A percentile compares a stretch with the other conserved stretches of the same genome.
Conservation (phyloP, 306 rosid species). For the Gynostemma pentaphyllum region DNA sequence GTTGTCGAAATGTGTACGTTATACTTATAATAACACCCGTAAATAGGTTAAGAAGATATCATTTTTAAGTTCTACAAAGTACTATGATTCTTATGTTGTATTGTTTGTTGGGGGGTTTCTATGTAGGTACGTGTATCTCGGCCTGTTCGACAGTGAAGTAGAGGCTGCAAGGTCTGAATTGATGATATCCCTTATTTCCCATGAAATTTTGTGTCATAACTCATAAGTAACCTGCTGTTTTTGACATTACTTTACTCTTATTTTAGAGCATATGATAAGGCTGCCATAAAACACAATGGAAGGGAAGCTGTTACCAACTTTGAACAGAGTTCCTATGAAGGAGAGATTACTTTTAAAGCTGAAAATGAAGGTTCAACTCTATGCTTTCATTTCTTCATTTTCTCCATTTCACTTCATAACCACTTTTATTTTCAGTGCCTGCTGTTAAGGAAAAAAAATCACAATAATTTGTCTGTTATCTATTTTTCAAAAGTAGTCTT, state of each 20-base stretch:
- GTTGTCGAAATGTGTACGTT: too few relatives aligned
- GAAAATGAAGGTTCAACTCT: constrained; percentile 33
- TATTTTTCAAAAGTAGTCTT: too few relatives aligned
- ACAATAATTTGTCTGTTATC: too few relatives aligned
- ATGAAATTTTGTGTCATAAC: not conserved
- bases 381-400: not conserved
- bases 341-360: constrained; percentile 33
- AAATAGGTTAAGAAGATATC: too few relatives aligned
- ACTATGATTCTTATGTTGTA: not conserved
- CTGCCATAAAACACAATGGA: constrained; percentile 79
- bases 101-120: not conserved
- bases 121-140: constrained; percentile 87
- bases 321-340: constrained; percentile 48
- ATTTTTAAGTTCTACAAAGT: too few relatives aligned
- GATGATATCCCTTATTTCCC: not conserved
- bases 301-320: constrained; percentile 85
- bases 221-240: not conserved
- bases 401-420: not conserved
- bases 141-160: constrained; percentile 79
- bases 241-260: not conserved
- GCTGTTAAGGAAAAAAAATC: too few relatives aligned
- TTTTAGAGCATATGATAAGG: constrained; percentile 84
- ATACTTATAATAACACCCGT: too few relatives aligned
- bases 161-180: constrained; percentile 87
- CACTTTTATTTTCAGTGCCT: too few relatives aligned